Evolutionary conservation across 2,329 filamentous ascomycete genomes (phyloP), one percentile per base, ranked within the genome.

Genomic region (Rutstroemia sp.): DNA sequence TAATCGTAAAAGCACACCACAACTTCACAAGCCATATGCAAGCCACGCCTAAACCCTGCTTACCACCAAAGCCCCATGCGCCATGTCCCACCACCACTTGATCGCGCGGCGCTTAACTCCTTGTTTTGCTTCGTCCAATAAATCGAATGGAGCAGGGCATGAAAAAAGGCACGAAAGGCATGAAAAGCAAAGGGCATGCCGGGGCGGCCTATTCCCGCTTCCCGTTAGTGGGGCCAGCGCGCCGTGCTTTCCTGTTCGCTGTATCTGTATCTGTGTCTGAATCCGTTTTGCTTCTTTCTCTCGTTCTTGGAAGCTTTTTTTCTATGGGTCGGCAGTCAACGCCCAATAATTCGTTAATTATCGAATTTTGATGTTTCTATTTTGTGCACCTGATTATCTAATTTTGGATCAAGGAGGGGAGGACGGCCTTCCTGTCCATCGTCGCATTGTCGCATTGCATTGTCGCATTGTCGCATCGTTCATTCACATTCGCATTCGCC

Each of bases 61-160:
- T 34, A 34, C 30, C 30, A 34, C 30, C 3, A 34, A 34, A 34
- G 4, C 30, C 30, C 30, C 30, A 34, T 34, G 30, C 30, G 30
- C 21, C 40, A 30, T 54, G 34, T 46, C 17, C 14, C 16, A 19
- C 25, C 25, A 9, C 25, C 16, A 19, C 40, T 42, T 46, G 52
- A 54, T 49, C 36, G 19, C 23, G 23, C 52, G 53, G 53, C 53
- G 53, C 53, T 55, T 55, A 55, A 23, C 39, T n/a, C 25, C 53
- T 17, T 55, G 46, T 44, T 27, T 39, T 27, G 25, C 27, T 40
- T 23, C 17, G n/a, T 30, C 30, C 34, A 38, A 46, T 54, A 5
- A 39, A 47, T n/a, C 9, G 19, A 42, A 19, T 42, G 19, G 19
- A 42, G 34, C 36, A 42, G 17, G 7, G 36, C 7, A 27, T 27